Conservation (phyloP, 1,284 basidiomycete species). For the Agaricales sp. region DNA sequence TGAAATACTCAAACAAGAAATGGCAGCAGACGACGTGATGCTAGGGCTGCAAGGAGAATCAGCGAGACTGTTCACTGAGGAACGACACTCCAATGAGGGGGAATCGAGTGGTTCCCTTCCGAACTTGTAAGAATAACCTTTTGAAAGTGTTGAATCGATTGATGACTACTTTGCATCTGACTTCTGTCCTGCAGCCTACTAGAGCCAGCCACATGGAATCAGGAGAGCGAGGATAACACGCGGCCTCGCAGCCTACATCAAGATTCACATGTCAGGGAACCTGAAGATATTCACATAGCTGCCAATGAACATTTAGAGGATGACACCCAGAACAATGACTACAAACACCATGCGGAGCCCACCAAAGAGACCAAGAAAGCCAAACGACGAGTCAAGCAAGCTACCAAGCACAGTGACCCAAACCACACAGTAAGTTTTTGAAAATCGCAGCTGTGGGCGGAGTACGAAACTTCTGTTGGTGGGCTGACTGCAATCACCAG, state of each 20-base stretch:
- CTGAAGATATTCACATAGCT: background rate
- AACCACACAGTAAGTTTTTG: slow-evolving; percentile 19
- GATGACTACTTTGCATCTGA: no score
- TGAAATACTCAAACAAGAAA: slow-evolving; percentile 62
- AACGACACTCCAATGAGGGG: slow-evolving; percentile 14
- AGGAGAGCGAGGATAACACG: no score
- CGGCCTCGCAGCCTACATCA: background rate
- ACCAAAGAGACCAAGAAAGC: slow-evolving; percentile 67
- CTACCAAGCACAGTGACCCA: slow-evolving; percentile 54
- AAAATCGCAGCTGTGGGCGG: slow-evolving; percentile 9
- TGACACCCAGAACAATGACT: no score
- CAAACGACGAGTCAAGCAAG: slow-evolving; percentile 69
- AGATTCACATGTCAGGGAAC: background rate
- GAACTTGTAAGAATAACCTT: background rate
- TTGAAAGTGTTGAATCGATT: no score
- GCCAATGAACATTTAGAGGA: background rate
- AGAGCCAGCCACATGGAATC: background rate
- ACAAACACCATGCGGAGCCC: no score
- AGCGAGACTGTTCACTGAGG: slow-evolving; percentile 7
- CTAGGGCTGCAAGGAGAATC: slow-evolving; percentile 31
- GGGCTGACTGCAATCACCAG: slow-evolving; percentile 11
- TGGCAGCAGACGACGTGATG: slow-evolving; percentile 69
- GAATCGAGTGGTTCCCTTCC: slow-evolving; percentile 9
- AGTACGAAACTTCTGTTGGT: no score
- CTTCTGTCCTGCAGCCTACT: no score